Percentiles rank a stretch among this genome's conserved stretches.
phyloP scores from a whole-genome alignment of 129 eudicot species.

The Ambrosia trifida region DNA sequence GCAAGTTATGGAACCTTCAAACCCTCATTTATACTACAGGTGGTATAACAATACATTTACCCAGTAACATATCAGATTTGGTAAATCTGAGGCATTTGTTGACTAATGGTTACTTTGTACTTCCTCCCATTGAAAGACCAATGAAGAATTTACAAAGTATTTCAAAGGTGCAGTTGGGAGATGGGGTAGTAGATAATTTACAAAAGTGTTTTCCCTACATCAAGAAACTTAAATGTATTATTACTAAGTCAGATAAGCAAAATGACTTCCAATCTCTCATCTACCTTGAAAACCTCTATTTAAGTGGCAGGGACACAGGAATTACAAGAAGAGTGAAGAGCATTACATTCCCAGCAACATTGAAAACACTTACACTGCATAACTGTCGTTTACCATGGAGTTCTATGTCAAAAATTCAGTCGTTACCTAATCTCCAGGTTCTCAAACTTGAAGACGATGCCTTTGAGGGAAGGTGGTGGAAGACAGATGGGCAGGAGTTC shows the following conservation, averaged over 20 bases:
- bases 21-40: background rate
- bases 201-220: conserved; percentile 13
- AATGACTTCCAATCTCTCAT: background rate
- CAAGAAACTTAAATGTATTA: background rate
- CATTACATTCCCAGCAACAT: conserved; percentile 28
- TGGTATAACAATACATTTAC: background rate
- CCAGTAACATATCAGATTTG: conserved; percentile 5
- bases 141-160: conserved; percentile 2
- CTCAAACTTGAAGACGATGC: conserved; percentile 31
- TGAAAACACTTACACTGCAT: conserved; percentile 38
- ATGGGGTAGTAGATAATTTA: background rate
- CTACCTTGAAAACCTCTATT: background rate
- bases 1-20: conserved; percentile 5
- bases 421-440: conserved; percentile 46
- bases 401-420: conserved; percentile 27
- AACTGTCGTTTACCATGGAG: conserved; percentile 34
- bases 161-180: background rate
- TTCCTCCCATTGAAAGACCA: conserved; percentile 1
- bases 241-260: too few relatives aligned
- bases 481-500: conserved; percentile 10
- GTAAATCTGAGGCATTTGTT: background rate
- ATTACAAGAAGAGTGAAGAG: background rate
- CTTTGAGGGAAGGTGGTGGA: conserved; percentile 22
- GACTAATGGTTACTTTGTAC: too few relatives aligned
- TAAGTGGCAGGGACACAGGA: too few relatives aligned